These are phyloP conservation scores for Microdochium paspali DNA, from an alignment of 2,329 filamentous ascomycete genomes.

Conservation along the genomic window DNA sequence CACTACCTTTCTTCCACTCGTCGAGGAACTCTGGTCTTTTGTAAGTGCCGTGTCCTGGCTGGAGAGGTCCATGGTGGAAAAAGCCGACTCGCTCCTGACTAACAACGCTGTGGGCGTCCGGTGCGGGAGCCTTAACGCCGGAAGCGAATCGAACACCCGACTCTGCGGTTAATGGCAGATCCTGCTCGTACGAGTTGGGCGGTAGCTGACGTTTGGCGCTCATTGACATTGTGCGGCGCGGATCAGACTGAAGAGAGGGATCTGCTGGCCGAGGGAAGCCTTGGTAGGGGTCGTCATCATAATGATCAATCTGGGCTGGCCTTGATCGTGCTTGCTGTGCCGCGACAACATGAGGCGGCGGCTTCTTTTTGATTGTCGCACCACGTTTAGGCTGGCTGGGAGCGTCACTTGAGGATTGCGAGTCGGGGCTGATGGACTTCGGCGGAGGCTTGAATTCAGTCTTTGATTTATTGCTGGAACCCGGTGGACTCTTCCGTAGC, in stretches of 20 bases:
- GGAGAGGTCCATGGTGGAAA: slow-evolving; percentile 19
- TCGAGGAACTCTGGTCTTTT: slow-evolving; percentile 51
- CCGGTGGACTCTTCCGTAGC: slow-evolving; percentile 46
- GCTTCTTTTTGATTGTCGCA: slow-evolving; percentile 5
- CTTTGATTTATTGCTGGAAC: slow-evolving; percentile 29
- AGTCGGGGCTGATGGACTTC: slow-evolving; percentile 11
- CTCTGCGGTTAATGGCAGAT: background rate
- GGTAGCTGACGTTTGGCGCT: background rate
- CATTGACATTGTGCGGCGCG: background rate
- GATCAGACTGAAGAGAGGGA: background rate
- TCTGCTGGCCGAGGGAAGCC: background rate
- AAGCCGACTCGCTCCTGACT: background rate
- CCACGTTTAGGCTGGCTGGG: slow-evolving; percentile 1
- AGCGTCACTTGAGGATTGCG: slow-evolving; percentile 1
- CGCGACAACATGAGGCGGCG: background rate
- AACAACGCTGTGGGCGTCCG: background rate
- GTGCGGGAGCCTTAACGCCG: background rate
- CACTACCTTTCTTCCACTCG: slow-evolving; percentile 63
- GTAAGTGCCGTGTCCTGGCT: slow-evolving; percentile 47
- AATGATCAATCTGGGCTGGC: background rate
- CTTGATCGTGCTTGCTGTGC: background rate
- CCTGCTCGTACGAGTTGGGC: background rate
- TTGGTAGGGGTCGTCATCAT: background rate
- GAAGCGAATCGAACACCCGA: background rate
- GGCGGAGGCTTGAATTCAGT: slow-evolving; percentile 31